phyloP scores from a whole-genome alignment of 495 filamentous ascomycete species.

The Neurospora tetraspora region DNA sequence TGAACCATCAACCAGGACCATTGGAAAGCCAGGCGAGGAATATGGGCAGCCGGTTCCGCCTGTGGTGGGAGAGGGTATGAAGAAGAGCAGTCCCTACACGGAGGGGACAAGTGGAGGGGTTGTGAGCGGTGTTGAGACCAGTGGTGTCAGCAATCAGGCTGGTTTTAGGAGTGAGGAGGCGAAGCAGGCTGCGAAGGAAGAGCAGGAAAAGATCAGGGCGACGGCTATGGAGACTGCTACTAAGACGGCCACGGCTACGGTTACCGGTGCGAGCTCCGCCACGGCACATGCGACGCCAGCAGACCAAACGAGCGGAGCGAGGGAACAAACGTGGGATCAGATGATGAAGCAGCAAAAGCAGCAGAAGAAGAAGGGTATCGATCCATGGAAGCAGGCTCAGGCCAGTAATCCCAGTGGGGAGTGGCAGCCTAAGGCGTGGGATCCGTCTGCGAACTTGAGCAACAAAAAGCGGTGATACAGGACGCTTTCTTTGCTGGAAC shows the following conservation, averaged over 20 bases:
- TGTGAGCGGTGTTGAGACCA: not conserved
- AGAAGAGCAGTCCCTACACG: not conserved
- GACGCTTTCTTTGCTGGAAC: slow-evolving; percentile 1
- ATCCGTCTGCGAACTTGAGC: slow-evolving; percentile 28
- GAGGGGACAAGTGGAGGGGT: not conserved
- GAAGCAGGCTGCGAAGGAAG: not conserved
- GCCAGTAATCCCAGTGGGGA: slow-evolving; percentile 48
- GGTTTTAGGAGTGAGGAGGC: not conserved
- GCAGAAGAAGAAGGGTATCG: slow-evolving; percentile 19
- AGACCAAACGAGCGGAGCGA: not conserved
- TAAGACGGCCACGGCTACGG: not conserved
- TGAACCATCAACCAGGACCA: not conserved
- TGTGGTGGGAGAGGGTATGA: not conserved
- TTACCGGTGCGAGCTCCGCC: not conserved
- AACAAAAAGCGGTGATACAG: slow-evolving; percentile 21
- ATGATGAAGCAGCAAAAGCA: slow-evolving; percentile 16
- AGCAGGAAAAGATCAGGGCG: not conserved
- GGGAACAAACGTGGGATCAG: slow-evolving; percentile 20
- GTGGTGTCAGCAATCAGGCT: not conserved
- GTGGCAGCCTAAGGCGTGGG: slow-evolving; percentile 74
- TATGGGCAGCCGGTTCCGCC: not conserved
- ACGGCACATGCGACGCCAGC: not conserved
- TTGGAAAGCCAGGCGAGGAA: not conserved
- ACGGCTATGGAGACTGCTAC: not conserved
- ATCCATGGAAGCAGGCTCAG: slow-evolving; percentile 53